Percentiles rank a stretch among this genome's conserved stretches.
phyloP scores from a whole-genome alignment of 2,329 filamentous ascomycete genomes.

The Diaporthe amygdali region DNA sequence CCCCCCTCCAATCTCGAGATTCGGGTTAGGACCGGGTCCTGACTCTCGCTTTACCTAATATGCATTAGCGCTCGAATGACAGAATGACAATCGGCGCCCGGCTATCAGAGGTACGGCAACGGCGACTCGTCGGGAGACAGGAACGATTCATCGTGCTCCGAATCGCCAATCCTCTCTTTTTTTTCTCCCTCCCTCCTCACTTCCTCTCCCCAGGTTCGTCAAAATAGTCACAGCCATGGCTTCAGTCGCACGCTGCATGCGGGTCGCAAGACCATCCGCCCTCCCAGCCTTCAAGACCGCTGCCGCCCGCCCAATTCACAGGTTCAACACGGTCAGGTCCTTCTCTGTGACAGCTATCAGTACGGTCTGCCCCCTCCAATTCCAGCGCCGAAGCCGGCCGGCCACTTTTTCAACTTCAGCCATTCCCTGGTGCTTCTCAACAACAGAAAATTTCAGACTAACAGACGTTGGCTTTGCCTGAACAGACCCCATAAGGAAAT shows the following conservation, averaged over 20 bases:
- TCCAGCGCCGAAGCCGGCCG: slow-evolving; percentile 37
- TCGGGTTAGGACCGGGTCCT: slow-evolving; percentile 14
- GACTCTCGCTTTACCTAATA: slow-evolving; percentile 20
- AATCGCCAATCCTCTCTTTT: not conserved
- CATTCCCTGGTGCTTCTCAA: not conserved
- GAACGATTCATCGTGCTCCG: slow-evolving; percentile 20
- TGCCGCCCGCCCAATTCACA: slow-evolving; percentile 39
- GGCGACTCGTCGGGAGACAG: slow-evolving; percentile 3
- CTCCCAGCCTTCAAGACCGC: slow-evolving; percentile 43
- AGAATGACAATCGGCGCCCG: slow-evolving; percentile 4
- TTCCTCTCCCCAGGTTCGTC: not conserved
- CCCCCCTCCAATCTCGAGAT: not conserved
- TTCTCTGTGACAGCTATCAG: slow-evolving; percentile 53
- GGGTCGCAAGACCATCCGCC: slow-evolving; percentile 53
- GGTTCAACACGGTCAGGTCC: slow-evolving; percentile 44
- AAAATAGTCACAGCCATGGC: slow-evolving; percentile 51
- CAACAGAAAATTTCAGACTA: not conserved
- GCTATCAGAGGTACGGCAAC: slow-evolving; percentile 13
- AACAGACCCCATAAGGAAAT: slow-evolving; percentile 74
- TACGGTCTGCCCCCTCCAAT: slow-evolving; percentile 29
- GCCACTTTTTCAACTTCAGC: not conserved
- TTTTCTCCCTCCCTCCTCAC: not conserved
- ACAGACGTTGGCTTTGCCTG: not conserved
- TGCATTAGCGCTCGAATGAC: slow-evolving; percentile 7
- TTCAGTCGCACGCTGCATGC: slow-evolving; percentile 63